phyloP scores from a whole-genome alignment of 192 early-diverging fungal species.

The Coemansia sp. region DNA sequence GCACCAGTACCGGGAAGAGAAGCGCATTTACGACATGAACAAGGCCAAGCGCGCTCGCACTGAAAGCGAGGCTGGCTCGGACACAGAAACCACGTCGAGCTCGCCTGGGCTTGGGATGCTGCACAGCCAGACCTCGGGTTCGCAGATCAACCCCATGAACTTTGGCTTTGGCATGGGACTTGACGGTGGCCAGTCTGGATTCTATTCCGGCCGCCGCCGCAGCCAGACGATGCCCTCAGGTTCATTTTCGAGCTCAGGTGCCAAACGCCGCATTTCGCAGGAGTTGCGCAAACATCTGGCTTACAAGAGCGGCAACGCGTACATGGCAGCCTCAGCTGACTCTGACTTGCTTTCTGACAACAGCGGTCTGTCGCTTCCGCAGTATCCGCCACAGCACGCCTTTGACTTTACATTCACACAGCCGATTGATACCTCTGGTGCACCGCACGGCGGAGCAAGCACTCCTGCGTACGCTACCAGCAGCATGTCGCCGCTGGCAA shows the following conservation, averaged over 20 bases:
- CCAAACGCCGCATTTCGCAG: slow-evolving; percentile 53
- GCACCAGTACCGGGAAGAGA: slow-evolving; percentile 32
- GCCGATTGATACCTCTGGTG: slow-evolving; percentile 11
- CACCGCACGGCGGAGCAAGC: slow-evolving; percentile 7
- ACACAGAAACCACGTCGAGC: slow-evolving; percentile 20
- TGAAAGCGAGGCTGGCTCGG: slow-evolving; percentile 29
- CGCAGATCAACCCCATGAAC: neutral
- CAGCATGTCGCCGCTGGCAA: slow-evolving; percentile 30
- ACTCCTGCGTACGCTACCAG: slow-evolving; percentile 17
- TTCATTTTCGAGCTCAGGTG: slow-evolving; percentile 30
- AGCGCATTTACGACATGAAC: slow-evolving; percentile 37
- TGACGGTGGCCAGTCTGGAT: slow-evolving; percentile 21
- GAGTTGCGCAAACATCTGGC: slow-evolving; percentile 55
- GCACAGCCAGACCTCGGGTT: neutral
- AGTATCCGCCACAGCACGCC: slow-evolving; percentile 9
- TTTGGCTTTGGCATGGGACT: slow-evolving; percentile 23
- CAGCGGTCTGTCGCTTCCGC: neutral
- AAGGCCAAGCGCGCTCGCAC: slow-evolving; percentile 34
- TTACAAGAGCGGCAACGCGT: slow-evolving; percentile 39
- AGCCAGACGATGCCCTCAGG: slow-evolving; percentile 50
- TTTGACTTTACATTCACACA: slow-evolving; percentile 47
- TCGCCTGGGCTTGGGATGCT: slow-evolving; percentile 14
- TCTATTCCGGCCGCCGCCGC: slow-evolving; percentile 43
- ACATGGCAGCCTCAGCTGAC: slow-evolving; percentile 14
- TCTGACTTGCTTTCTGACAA: neutral